Percentiles rank a stretch among this genome's conserved stretches.
Evolutionary conservation across 2,329 filamentous ascomycete genomes (phyloP).

Genomic region (Penicillium sp.): DNA sequence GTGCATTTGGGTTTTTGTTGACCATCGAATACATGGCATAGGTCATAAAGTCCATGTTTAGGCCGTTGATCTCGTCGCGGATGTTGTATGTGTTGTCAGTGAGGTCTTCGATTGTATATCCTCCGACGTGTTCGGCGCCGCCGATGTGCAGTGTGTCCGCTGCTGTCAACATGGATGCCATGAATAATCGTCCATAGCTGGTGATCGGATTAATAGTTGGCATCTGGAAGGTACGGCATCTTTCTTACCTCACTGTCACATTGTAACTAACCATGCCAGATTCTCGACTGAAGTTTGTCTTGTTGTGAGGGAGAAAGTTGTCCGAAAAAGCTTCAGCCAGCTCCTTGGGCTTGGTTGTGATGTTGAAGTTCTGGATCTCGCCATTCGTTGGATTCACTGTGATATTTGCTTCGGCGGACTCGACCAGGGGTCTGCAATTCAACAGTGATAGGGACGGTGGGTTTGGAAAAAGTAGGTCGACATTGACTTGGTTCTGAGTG

Average conservation of each 20-base stretch:
- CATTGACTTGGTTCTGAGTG: not conserved
- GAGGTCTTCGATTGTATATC: constrained; percentile 15
- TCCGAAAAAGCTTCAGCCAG: constrained; percentile 1
- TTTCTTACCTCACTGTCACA: constrained; percentile 17
- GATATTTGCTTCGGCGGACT: constrained; percentile 6
- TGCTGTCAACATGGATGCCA: constrained; percentile 9
- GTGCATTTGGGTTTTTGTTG: constrained; percentile 16
- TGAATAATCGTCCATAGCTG: no score
- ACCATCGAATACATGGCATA: constrained; percentile 30
- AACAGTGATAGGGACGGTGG: constrained; percentile 7
- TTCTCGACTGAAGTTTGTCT: not conserved
- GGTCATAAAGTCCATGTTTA: constrained; percentile 33
- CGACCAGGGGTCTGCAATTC: constrained; percentile 11
- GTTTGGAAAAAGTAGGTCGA: constrained; percentile 3
- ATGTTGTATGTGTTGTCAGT: constrained; percentile 27
- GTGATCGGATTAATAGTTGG: no score
- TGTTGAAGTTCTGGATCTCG: constrained; percentile 6
- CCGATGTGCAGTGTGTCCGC: constrained; percentile 10
- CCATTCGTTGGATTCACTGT: constrained; percentile 9
- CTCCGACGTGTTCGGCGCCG: not conserved
- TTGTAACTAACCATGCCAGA: constrained; percentile 8
- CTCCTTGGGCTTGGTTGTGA: not conserved
- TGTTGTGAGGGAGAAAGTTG: constrained; percentile 16
- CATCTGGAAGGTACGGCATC: no score
- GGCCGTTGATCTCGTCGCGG: constrained; percentile 21